Percentiles rank a stretch among this genome's conserved stretches.
phyloP scores from a whole-genome alignment of 1,284 basidiomycete genomes.

The Pseudozyma sp. region DNA sequence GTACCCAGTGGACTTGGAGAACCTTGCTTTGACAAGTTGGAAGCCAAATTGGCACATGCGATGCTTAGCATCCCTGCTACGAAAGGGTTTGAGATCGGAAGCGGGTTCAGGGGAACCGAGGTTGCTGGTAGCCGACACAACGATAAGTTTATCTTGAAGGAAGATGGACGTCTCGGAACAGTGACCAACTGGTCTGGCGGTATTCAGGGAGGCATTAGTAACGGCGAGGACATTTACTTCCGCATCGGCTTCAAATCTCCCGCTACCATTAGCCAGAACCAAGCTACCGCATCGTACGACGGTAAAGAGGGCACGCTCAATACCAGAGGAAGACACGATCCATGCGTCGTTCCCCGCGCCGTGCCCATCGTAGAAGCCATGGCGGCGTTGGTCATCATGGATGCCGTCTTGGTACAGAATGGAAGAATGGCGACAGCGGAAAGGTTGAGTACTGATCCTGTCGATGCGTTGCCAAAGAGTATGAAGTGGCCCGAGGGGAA shows the following conservation, averaged over 20 bases:
- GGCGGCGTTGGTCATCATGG: slow-evolving; percentile 95
- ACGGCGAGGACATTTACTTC: slow-evolving; percentile 98
- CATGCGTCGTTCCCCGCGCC: slow-evolving; percentile 93
- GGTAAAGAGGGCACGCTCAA: slow-evolving; percentile 88
- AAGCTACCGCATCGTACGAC: slow-evolving; percentile 91
- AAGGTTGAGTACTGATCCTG: slow-evolving; percentile 33
- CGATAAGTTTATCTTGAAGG: slow-evolving; percentile 82
- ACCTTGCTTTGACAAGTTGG: slow-evolving; percentile 98
- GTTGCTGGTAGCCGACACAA: slow-evolving; percentile 94
- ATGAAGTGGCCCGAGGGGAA: slow-evolving; percentile 57
- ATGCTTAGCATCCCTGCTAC: slow-evolving; percentile 99
- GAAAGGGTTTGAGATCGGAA: slow-evolving; percentile 97
- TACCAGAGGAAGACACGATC: slow-evolving; percentile 93
- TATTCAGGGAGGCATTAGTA: slow-evolving; percentile 96
- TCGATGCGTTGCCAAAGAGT: slow-evolving; percentile 57
- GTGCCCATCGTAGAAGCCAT: slow-evolving; percentile 99
- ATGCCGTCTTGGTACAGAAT: slow-evolving; percentile 70
- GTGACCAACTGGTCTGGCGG: slow-evolving; percentile 96
- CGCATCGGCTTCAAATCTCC: slow-evolving; percentile 97
- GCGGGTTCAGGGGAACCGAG: slow-evolving; percentile 95
- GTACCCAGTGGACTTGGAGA: slow-evolving; percentile 93
- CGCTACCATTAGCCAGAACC: slow-evolving; percentile 94
- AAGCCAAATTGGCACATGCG: slow-evolving; percentile 93
- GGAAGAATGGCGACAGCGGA: slow-evolving; percentile 42
- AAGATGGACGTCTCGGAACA: slow-evolving; percentile 82